These are phyloP conservation scores for Balansia obtecta DNA, from an alignment of 2,329 filamentous ascomycete genomes.

Conservation along the genomic window DNA sequence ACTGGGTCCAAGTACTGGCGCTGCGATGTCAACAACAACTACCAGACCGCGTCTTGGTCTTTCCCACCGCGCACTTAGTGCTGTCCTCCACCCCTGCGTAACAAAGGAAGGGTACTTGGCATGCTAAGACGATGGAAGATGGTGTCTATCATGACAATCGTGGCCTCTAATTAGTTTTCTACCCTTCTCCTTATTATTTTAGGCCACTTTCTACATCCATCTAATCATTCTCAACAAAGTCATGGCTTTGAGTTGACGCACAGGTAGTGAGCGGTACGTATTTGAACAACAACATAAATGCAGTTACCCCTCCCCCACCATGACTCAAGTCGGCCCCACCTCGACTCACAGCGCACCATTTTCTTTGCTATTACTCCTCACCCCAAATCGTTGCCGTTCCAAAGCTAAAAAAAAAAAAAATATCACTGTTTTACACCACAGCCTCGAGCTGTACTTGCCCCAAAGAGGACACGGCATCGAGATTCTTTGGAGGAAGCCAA, in stretches of 20 bases:
- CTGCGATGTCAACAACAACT: not conserved
- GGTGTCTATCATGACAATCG: not conserved
- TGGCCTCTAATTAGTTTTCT: too few species aligned
- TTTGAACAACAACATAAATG: not conserved
- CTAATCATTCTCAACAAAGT: not conserved
- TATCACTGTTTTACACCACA: not conserved
- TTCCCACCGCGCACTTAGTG: not conserved
- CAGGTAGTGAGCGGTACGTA: too few species aligned
- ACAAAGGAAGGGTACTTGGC: not conserved
- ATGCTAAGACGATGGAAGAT: not conserved
- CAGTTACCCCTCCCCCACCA: not conserved
- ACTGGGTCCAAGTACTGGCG: not conserved
- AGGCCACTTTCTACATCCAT: not conserved
- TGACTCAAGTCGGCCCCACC: constrained; percentile 1
- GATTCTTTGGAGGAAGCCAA: not conserved
- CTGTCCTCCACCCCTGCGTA: not conserved
- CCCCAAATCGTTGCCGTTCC: not conserved
- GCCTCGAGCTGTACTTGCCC: not conserved
- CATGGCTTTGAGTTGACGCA: too few species aligned
- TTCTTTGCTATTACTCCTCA: not conserved
- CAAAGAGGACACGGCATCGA: not conserved
- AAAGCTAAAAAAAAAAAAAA: not conserved
- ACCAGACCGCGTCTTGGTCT: not conserved
- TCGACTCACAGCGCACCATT: constrained; percentile 3
- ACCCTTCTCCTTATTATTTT: too few species aligned